A percentile compares a stretch with the other conserved stretches of the same genome.
phyloP scores from a whole-genome alignment of 108 stramenopile genomes.

The Pseudonitzschia pungens region DNA sequence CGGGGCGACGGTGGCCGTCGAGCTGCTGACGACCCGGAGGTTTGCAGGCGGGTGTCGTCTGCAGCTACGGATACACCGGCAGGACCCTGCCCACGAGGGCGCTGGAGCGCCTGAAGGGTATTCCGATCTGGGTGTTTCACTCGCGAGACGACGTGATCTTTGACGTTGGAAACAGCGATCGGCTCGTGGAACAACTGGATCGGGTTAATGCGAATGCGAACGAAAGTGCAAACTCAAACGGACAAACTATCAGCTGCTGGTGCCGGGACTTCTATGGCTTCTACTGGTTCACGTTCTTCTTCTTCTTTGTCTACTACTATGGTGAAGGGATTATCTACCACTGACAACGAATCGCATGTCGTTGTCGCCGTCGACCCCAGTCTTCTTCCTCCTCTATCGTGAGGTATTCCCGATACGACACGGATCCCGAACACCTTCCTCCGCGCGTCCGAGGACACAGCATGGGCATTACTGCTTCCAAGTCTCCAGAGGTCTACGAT shows the following conservation, averaged over 20 bases:
- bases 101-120: slow-evolving; percentile 50
- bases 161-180: slow-evolving; percentile 49
- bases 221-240: background rate
- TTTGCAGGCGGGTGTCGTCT: slow-evolving; percentile 61
- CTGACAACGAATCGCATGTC: background rate
- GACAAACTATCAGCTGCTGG: too few species aligned
- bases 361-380: too few species aligned
- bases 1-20: slow-evolving; percentile 79
- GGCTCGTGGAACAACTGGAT: slow-evolving; percentile 41
- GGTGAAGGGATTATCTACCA: background rate
- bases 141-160: slow-evolving; percentile 76
- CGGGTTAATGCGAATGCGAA: background rate
- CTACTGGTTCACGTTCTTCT: too few species aligned
- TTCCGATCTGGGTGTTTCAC: slow-evolving; percentile 82
- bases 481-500: slow-evolving; percentile 37
- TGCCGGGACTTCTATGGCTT: too few species aligned
- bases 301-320: background rate
- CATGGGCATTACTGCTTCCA: slow-evolving; percentile 59
- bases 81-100: slow-evolving; percentile 53
- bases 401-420: slow-evolving; percentile 44
- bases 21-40: slow-evolving; percentile 66
- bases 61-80: slow-evolving; percentile 77
- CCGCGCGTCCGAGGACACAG: slow-evolving; percentile 46
- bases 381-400: slow-evolving; percentile 21
- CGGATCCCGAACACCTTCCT: slow-evolving; percentile 49